phyloP scores from a whole-genome alignment of 2,329 filamentous ascomycete genomes.

The Aureobasidium zeae region DNA sequence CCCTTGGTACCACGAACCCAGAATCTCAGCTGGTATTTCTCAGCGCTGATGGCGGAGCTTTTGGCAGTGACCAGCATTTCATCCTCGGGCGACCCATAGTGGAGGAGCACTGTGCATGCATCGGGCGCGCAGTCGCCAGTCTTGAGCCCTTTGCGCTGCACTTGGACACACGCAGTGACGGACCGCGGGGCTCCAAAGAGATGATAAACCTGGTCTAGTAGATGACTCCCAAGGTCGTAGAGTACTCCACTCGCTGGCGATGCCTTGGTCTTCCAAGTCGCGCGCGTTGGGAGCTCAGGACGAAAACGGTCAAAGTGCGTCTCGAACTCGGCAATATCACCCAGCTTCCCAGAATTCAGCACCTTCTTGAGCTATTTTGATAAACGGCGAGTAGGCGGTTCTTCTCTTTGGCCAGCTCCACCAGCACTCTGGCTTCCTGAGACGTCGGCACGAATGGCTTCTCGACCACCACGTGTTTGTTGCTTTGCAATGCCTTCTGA shows the following conservation, averaged over 20 bases:
- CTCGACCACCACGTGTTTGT: constrained; percentile 72
- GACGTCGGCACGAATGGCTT: constrained; percentile 72
- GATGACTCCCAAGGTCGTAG: constrained; percentile 67
- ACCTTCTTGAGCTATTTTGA: constrained; percentile 57
- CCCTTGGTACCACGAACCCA: constrained; percentile 69
- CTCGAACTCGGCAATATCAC: constrained; percentile 67
- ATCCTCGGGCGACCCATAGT: constrained; percentile 42
- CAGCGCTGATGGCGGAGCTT: constrained; percentile 60
- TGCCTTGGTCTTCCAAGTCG: constrained; percentile 58
- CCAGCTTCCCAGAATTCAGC: constrained; percentile 50
- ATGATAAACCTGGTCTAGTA: constrained; percentile 64
- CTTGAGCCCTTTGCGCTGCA: constrained; percentile 51
- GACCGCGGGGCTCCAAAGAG: constrained; percentile 60
- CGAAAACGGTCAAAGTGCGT: constrained; percentile 73
- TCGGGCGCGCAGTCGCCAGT: constrained; percentile 41
- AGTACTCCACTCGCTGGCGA: constrained; percentile 59
- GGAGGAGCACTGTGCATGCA: constrained; percentile 52
- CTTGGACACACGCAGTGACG: constrained; percentile 60
- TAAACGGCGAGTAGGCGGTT: constrained; percentile 39
- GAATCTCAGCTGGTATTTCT: constrained; percentile 56
- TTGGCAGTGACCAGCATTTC: constrained; percentile 60
- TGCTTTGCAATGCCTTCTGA: constrained; percentile 54
- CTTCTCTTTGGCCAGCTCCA: constrained; percentile 30
- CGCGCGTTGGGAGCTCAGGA: constrained; percentile 40
- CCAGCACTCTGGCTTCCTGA: constrained; percentile 57